phyloP scores from a whole-genome alignment of 495 filamentous ascomycete species.

The Pyrenula aspistea region DNA sequence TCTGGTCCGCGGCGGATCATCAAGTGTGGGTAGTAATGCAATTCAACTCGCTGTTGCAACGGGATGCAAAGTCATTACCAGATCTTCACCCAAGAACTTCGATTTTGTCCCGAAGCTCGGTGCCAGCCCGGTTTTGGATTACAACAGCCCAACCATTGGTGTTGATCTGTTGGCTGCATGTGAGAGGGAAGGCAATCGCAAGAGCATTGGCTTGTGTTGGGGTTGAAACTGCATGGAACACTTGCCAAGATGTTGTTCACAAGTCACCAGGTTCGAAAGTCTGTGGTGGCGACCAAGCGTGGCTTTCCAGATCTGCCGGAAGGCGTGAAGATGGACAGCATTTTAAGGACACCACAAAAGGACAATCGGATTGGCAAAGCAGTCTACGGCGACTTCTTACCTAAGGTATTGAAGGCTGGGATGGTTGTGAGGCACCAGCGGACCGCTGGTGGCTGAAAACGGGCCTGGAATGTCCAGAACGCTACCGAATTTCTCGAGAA shows the following conservation, averaged over 20 bases:
- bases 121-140: constrained; percentile 46
- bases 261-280: constrained; percentile 5
- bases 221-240: not conserved
- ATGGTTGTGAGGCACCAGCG: constrained; percentile 12
- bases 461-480: constrained; percentile 28
- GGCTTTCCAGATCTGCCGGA: constrained; percentile 1
- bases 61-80: constrained; percentile 46
- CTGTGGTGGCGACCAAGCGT: constrained; percentile 2
- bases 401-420: constrained; percentile 14
- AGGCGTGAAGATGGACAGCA: constrained; percentile 4
- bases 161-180: constrained; percentile 13
- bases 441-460: constrained; percentile 20
- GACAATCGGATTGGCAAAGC: constrained; percentile 14
- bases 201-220: constrained; percentile 3
- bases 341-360: not conserved
- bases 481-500: constrained; percentile 21
- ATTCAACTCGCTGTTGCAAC: constrained; percentile 50
- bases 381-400: constrained; percentile 22
- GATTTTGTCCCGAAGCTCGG: constrained; percentile 39
- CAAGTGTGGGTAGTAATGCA: constrained; percentile 44
- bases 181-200: constrained; percentile 3
- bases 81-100: constrained; percentile 40
- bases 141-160: constrained; percentile 25
- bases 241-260: constrained; percentile 1
- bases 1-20: constrained; percentile 49